phyloP scores from a whole-genome alignment of 768 basidiomycete species.

The Amanita phalloides region DNA sequence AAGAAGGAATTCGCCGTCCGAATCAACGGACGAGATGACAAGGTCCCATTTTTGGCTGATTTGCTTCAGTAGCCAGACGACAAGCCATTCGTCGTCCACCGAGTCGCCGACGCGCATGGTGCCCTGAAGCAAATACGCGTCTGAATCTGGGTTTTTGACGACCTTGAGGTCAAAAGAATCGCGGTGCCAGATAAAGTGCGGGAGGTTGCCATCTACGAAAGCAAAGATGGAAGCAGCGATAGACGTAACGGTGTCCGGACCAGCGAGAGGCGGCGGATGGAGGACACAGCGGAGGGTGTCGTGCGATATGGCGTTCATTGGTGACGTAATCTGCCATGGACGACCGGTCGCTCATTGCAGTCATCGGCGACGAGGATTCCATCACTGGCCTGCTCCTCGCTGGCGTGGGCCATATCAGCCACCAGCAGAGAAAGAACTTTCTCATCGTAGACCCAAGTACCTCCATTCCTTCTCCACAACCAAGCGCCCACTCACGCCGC shows the following conservation, averaged over 20 bases:
- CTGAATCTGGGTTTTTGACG: constrained; percentile 31
- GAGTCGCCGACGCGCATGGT: constrained; percentile 89
- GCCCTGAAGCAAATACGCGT: constrained; percentile 61
- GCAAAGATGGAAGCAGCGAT: constrained; percentile 59
- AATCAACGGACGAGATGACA: constrained; percentile 73
- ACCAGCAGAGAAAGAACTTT: constrained; percentile 95
- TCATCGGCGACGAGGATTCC: constrained; percentile 99
- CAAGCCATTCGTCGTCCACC: constrained; percentile 97
- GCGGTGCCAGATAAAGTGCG: constrained; percentile 70
- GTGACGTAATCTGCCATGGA: constrained; percentile 33
- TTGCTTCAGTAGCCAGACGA: constrained; percentile 80
- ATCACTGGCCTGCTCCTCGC: constrained; percentile 94
- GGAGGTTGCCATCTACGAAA: constrained; percentile 43
- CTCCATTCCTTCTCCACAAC: not conserved
- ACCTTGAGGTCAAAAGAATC: constrained; percentile 76
- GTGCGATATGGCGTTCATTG: constrained; percentile 69
- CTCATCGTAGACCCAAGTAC: constrained; percentile 88
- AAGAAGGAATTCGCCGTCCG: constrained; percentile 91
- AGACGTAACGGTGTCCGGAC: constrained; percentile 50
- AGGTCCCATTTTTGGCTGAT: constrained; percentile 74
- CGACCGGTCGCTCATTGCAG: constrained; percentile 83
- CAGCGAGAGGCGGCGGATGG: constrained; percentile 46
- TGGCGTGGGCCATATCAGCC: constrained; percentile 86
- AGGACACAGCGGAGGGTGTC: constrained; percentile 76
- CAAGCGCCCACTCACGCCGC: not conserved